Evolutionary conservation across 331 rosid species (phyloP).

Genomic region (Saraca asoca): DNA sequence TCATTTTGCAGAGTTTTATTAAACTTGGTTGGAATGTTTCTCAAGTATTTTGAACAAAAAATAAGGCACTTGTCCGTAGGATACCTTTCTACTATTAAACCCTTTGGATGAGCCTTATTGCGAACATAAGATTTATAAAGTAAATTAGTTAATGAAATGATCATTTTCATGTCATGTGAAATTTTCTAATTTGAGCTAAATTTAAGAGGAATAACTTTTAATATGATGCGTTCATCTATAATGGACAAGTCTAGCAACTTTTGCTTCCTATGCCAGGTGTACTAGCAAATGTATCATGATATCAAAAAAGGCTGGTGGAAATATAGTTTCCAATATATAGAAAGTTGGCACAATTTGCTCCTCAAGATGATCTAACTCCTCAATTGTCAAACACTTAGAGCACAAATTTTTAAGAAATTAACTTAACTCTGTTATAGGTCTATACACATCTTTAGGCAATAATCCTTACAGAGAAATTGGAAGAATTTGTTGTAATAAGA

Average conservation of each 20-base stretch:
- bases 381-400: background rate
- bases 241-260: background rate
- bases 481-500: constrained; percentile 12
- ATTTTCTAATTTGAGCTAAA: background rate
- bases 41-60: no score
- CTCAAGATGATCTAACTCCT: background rate
- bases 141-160: no score
- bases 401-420: constrained; percentile 1
- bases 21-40: no score
- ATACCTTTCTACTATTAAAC: no score
- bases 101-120: no score
- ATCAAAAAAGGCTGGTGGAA: constrained; percentile 23
- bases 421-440: background rate
- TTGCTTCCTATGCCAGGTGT: background rate
- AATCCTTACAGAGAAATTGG: background rate
- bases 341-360: background rate
- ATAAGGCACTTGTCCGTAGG: no score
- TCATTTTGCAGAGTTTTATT: no score
- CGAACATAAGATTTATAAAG: no score
- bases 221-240: constrained; percentile 1
- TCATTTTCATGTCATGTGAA: no score
- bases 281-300: constrained; percentile 17
- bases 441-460: background rate
- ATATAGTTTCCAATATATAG: constrained; percentile 1
- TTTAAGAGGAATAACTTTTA: background rate